Evolutionary conservation across 192 early-diverging fungal genomes (phyloP).

Genomic region (Coemansia sp.): DNA sequence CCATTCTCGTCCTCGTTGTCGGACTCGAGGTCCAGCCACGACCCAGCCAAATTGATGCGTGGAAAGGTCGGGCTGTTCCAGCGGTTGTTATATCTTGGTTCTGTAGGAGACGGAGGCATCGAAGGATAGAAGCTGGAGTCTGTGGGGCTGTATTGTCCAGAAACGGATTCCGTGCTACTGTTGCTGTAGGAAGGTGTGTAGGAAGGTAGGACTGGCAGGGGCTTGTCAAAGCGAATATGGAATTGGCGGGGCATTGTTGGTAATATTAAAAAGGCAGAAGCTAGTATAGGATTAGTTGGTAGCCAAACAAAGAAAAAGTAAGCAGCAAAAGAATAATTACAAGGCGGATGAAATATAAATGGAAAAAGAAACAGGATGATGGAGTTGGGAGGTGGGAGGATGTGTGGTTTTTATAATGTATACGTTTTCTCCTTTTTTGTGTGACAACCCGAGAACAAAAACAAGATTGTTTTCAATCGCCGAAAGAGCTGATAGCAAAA

Average conservation of each 20-base stretch:
- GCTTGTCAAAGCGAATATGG: neutral
- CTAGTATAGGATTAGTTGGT: neutral
- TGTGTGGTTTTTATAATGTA: neutral
- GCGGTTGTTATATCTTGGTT: neutral
- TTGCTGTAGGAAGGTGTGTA: neutral
- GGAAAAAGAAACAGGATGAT: neutral
- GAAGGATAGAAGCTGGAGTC: neutral
- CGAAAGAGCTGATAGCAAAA: neutral
- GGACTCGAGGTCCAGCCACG: constrained; percentile 40
- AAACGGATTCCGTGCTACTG: neutral
- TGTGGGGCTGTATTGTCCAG: neutral
- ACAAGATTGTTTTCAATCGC: neutral
- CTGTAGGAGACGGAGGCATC: neutral
- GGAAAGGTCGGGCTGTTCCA: neutral
- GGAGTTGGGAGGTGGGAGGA: neutral
- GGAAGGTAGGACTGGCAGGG: neutral
- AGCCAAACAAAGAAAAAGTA: neutral
- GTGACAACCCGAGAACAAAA: neutral
- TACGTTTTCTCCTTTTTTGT: neutral
- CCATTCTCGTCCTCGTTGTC: constrained; percentile 14
- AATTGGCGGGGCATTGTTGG: neutral
- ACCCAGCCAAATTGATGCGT: constrained; percentile 34
- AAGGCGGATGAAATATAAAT: neutral
- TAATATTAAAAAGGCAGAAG: neutral
- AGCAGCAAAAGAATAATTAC: neutral